Evolutionary conservation across 1,139 yeast species (phyloP).

Genomic region (Yamadazyma friedrichii): DNA sequence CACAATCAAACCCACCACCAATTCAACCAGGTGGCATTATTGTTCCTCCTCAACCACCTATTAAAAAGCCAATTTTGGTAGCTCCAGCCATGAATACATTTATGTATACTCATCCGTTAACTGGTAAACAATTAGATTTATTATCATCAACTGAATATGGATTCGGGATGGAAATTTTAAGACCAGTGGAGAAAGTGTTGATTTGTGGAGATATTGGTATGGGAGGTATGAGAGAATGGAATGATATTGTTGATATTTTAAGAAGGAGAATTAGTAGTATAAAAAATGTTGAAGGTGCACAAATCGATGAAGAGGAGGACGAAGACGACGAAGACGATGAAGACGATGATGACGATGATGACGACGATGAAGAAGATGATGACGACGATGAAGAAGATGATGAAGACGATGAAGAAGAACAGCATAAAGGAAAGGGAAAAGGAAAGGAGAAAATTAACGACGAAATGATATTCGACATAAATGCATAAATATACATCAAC

Average conservation of each 20-base stretch:
- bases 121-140: constrained; percentile 72
- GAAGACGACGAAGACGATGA: constrained; percentile 39
- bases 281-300: constrained; percentile 30
- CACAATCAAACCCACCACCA: constrained; percentile 2
- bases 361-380: constrained; percentile 28
- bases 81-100: constrained; percentile 99
- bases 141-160: constrained; percentile 45
- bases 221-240: constrained; percentile 99
- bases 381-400: constrained; percentile 27
- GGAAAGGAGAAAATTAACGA: constrained; percentile 17
- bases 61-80: constrained; percentile 70
- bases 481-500: constrained; percentile 6
- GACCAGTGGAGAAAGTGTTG: constrained; percentile 90
- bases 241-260: constrained; percentile 80
- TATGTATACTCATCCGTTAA: constrained; percentile 93
- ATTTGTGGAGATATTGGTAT: constrained; percentile 96
- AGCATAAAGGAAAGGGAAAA: constrained; percentile 4
- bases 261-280: constrained; percentile 50
- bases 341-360: constrained; percentile 33
- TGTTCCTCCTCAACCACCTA: constrained; percentile 3
- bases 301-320: constrained; percentile 37
- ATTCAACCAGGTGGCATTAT: constrained; percentile 7
- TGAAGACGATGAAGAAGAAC: constrained; percentile 21
- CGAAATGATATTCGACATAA: constrained; percentile 39
- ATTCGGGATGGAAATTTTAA: constrained; percentile 69